These are phyloP conservation scores for Lactarius akahatsu DNA, from an alignment of 768 basidiomycete genomes.

Conservation along the genomic window DNA sequence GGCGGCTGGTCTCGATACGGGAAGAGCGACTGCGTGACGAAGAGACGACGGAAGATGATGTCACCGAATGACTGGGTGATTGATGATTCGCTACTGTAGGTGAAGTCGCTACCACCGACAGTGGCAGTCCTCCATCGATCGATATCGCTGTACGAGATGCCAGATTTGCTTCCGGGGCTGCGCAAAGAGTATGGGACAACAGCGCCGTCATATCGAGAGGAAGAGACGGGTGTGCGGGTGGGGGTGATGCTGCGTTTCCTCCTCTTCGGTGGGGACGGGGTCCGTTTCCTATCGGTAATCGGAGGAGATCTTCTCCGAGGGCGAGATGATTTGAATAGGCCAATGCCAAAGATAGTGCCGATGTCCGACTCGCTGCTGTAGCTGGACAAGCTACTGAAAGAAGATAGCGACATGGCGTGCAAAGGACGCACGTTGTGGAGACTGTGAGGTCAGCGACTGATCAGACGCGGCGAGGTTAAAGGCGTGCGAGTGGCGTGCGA, in stretches of 20 bases:
- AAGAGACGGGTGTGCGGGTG: constrained; percentile 16
- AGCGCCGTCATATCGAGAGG: constrained; percentile 8
- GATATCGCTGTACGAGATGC: constrained; percentile 23
- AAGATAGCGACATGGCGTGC: constrained; percentile 25
- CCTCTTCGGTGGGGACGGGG: constrained; percentile 13
- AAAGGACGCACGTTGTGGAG: constrained; percentile 20
- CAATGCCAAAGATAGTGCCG: constrained; percentile 18
- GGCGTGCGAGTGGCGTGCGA: constrained; percentile 1
- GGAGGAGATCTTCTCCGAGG: constrained; percentile 11
- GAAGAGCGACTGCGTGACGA: constrained; percentile 19
- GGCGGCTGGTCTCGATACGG: constrained; percentile 13
- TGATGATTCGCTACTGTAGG: constrained; percentile 27
- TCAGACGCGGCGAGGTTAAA: background rate
- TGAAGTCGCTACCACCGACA: constrained; percentile 19
- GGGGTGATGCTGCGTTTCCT: constrained; percentile 23
- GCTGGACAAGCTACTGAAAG: constrained; percentile 29
- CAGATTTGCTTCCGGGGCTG: constrained; percentile 23
- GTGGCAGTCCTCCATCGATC: constrained; percentile 21
- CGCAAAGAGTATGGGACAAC: constrained; percentile 17
- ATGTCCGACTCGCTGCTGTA: constrained; percentile 28
- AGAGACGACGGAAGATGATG: constrained; percentile 17
- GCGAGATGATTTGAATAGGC: constrained; percentile 17
- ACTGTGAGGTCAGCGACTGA: background rate
- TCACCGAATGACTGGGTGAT: constrained; percentile 20
- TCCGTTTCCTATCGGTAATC: constrained; percentile 1